Base-by-base conservation (phyloP, 2,329 filamentous ascomycete genomes). In the Rachicladosporium sp. region DNA sequence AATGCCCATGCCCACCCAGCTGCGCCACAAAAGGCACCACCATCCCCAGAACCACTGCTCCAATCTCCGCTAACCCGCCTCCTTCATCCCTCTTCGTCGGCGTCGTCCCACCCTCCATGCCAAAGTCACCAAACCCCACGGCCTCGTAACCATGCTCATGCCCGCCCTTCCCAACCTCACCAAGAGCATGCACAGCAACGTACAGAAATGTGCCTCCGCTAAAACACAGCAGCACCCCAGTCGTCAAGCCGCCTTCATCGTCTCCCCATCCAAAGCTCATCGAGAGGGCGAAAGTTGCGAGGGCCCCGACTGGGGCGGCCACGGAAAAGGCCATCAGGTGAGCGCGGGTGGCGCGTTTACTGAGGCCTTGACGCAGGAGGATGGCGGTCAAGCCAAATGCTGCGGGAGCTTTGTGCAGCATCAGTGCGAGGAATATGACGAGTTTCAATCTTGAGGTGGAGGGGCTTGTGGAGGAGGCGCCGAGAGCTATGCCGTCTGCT, bases 141-240 rank as follows among this genome's bases (percentile, higher is more conserved):
- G 46, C 48, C 4, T 47, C 43, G 37, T 52, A 53, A 1, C 50
- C 43, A 12, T 32, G 12, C 8, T 49, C 50, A 33, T 5, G 65
- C 52, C 53, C 75, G 76, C 37, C 76, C 71, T 59, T 49, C 34
- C 47, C 35, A 6, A 56, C 51, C 12, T 94, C 88, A 57, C 93
- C 84, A 86, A 96, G 94, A 1, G 88, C 87, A 57, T 98, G 91
- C 88, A 96, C 95, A 1, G 91, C 91, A 33, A 98, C 91, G 55
- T 96, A 95, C 81, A 98, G 63, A 57, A 98, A 98, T 0, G 91
- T 98, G 10, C 91, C 91, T 1, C 82, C 91, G 0, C 86, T 94
- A 58, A 98, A 98, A n/a, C 96, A 67, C 7, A 98, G 67, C 33
- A 96, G 66, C 70, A 94, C 85, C 15, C 91, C 91, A 0, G 89